phyloP scores from a whole-genome alignment of 768 basidiomycete species.

The Termitomyces sp. region DNA sequence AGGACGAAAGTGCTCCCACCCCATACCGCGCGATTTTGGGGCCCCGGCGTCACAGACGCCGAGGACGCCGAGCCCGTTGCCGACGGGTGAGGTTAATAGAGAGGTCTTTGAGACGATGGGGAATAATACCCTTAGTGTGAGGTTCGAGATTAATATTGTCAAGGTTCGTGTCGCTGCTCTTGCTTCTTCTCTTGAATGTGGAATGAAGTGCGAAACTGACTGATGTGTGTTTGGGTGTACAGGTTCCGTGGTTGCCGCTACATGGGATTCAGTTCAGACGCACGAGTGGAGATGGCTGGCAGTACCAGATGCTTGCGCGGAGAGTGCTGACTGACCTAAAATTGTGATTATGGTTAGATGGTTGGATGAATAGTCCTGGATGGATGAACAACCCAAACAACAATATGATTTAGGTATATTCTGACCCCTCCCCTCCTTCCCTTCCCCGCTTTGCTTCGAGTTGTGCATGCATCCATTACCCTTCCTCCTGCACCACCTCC shows the following conservation, averaged over 20 bases:
- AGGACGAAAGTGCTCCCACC: slow-evolving; percentile 64
- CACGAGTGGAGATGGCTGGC: slow-evolving; percentile 89
- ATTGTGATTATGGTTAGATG: slow-evolving; percentile 50
- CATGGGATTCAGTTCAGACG: slow-evolving; percentile 96
- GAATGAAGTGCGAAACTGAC: too few species aligned
- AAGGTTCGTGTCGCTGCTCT: slow-evolving; percentile 56
- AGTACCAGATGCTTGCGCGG: slow-evolving; percentile 94
- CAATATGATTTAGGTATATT: slow-evolving; percentile 6
- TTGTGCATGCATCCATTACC: background rate
- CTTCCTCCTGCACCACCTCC: background rate
- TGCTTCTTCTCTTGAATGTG: too few species aligned
- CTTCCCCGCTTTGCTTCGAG: background rate
- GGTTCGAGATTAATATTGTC: slow-evolving; percentile 96
- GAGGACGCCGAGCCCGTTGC: slow-evolving; percentile 48
- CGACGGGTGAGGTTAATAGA: slow-evolving; percentile 63
- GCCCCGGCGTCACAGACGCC: slow-evolving; percentile 16
- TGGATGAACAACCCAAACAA: slow-evolving; percentile 1
- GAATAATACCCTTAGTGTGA: slow-evolving; percentile 78
- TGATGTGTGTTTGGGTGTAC: slow-evolving; percentile 7
- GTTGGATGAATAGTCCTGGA: background rate
- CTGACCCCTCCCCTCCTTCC: background rate
- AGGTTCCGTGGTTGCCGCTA: slow-evolving; percentile 92
- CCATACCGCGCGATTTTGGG: slow-evolving; percentile 73
- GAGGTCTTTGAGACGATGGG: slow-evolving; percentile 72
- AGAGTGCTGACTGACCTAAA: slow-evolving; percentile 86